Evolutionary conservation across 2,329 filamentous ascomycete species (phyloP), one percentile per base, ranked within the genome.

Genomic region (Pseudocercospora eumusae): DNA sequence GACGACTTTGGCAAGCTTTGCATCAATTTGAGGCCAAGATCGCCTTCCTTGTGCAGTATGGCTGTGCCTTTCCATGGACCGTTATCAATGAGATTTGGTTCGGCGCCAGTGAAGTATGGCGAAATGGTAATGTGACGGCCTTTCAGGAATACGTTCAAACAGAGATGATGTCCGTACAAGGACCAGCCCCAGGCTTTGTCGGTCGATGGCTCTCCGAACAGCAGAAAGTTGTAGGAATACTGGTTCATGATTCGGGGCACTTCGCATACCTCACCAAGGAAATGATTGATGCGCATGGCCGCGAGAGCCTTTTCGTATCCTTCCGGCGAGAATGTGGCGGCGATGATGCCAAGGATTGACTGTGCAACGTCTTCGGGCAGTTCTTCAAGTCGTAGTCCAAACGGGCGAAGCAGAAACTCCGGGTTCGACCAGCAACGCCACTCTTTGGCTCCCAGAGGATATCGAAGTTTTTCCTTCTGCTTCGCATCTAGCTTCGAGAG

Each of bases 81-180:
- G 0, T 75, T 74, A 66, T 92, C 89, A 68, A 92, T 89, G 36
- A 87, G 70, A 69, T 93, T 92, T 0, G 90, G 90, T 75, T 93
- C 90, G 0, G 90, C 90, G 59, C 90, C 90, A 0, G 88, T 91
- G 75, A 93, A 93, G 76, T 87, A 90, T 0, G 90, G 90, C 0
- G 85, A 86, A 2, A 91, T 80, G 49, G 91, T 78, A 55, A 92
- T 86, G 73, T 91, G 87, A 0, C 78, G 75, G 31, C 80, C 80
- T 70, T 87, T 83, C 59, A 92, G 80, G 71, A 92, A 89, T 21
- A 89, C 81, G 69, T 87, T 87, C 2, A 93, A 80, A 67, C 88
- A 91, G 2, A 93, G 80, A 68, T 93, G 90, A 73, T 93, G 90
- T 6, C 90, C 90, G 75, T 92, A 93, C 69, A 92, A 86, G 0